Percentiles rank a stretch among this genome's conserved stretches.
These are phyloP conservation scores for Polyporus tsugae DNA, from an alignment of 1,284 basidiomycete species.

Conservation along the genomic window DNA sequence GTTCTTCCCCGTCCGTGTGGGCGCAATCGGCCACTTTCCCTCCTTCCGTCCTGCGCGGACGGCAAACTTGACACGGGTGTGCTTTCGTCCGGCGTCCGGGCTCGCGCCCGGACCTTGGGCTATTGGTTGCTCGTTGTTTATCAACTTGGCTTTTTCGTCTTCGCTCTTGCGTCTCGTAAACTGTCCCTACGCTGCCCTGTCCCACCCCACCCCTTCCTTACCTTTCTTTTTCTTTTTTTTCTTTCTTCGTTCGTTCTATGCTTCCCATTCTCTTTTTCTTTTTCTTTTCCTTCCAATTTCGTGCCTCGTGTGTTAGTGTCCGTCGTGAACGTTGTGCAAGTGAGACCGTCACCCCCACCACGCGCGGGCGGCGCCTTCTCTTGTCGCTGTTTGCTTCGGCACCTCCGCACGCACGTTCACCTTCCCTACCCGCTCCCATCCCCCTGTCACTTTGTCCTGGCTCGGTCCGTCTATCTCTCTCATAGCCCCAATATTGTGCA, in stretches of 20 bases:
- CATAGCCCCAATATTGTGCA: slow-evolving; percentile 1
- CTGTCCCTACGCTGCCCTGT: slow-evolving; percentile 18
- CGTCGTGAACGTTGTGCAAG: neutral
- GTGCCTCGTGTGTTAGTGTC: slow-evolving; percentile 10
- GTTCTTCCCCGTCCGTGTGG: neutral
- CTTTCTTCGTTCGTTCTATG: slow-evolving; percentile 8
- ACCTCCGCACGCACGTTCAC: slow-evolving; percentile 16
- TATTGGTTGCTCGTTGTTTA: slow-evolving; percentile 68
- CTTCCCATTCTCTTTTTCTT: slow-evolving; percentile 2
- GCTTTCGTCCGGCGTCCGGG: slow-evolving; percentile 17
- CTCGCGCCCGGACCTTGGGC: slow-evolving; percentile 53
- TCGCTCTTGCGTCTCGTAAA: slow-evolving; percentile 13
- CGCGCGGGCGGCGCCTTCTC: slow-evolving; percentile 6
- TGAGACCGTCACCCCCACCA: neutral
- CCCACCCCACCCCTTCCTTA: slow-evolving; percentile 16
- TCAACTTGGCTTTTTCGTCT: slow-evolving; percentile 46
- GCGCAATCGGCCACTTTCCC: neutral
- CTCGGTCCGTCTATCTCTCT: slow-evolving; percentile 8
- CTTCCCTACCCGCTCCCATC: neutral
- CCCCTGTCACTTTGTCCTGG: slow-evolving; percentile 1
- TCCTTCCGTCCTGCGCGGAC: neutral
- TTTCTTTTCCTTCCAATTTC: slow-evolving; percentile 7
- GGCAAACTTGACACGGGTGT: slow-evolving; percentile 19
- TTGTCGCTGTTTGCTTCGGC: slow-evolving; percentile 21
- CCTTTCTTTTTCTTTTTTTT: slow-evolving; percentile 15